These are phyloP conservation scores for Cytospora paraplurivora DNA, from an alignment of 2,329 filamentous ascomycete genomes.

Conservation along the genomic window DNA sequence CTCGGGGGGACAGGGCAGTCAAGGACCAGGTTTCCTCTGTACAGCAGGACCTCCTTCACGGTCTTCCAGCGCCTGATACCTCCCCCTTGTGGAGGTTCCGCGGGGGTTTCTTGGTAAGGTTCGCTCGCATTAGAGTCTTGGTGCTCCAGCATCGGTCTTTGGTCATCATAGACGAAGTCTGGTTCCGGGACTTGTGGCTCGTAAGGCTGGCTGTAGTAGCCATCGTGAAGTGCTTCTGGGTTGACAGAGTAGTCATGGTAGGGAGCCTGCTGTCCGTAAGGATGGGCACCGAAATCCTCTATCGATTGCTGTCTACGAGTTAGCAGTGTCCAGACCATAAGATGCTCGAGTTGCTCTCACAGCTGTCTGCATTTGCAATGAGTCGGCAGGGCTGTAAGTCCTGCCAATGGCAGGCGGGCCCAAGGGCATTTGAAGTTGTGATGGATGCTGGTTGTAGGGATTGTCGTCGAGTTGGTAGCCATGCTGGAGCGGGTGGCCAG, in stretches of 20 bases:
- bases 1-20: constrained; percentile 94
- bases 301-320: constrained; percentile 50
- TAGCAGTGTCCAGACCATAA: constrained; percentile 16
- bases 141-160: constrained; percentile 73
- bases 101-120: constrained; percentile 49
- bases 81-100: constrained; percentile 51
- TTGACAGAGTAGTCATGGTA: constrained; percentile 69
- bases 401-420: constrained; percentile 47
- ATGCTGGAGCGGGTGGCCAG: constrained; percentile 70
- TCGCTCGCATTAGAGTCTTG: constrained; percentile 53
- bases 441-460: constrained; percentile 59
- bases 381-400: constrained; percentile 68
- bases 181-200: constrained; percentile 63
- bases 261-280: constrained; percentile 41
- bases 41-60: constrained; percentile 96
- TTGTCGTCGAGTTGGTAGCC: constrained; percentile 84
- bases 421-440: constrained; percentile 70
- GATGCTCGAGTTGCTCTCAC: constrained; percentile 52
- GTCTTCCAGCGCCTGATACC: constrained; percentile 91
- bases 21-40: constrained; percentile 93
- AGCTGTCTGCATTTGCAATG: constrained; percentile 80
- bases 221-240: constrained; percentile 84
- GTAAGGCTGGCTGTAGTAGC: constrained; percentile 83
- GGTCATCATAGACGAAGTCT: constrained; percentile 72
- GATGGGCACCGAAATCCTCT: constrained; percentile 49